These are phyloP conservation scores for Dalbergia oliveri DNA, from an alignment of 306 rosid species.

Conservation along the genomic window DNA sequence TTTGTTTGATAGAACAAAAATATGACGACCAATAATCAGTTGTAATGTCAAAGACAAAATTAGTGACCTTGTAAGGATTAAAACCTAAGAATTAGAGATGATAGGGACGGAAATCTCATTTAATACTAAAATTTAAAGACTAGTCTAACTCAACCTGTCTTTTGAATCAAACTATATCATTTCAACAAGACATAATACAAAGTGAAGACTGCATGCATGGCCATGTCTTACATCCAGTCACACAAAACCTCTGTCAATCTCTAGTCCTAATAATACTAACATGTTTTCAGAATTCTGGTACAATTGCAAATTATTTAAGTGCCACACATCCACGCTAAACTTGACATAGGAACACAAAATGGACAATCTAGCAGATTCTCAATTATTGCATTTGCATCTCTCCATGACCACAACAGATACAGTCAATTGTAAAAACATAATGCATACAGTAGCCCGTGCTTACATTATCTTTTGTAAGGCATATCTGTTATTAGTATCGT, in stretches of 20 bases:
- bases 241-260: neutral
- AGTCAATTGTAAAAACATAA: neutral
- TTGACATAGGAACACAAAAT: neutral
- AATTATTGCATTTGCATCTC: constrained; percentile 1
- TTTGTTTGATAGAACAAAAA: no score
- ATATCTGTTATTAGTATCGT: neutral
- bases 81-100: no score
- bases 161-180: neutral
- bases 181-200: neutral
- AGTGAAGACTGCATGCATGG: neutral
- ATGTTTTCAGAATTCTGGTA: neutral
- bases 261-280: neutral
- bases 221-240: neutral
- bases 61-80: no score
- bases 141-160: constrained; percentile 5
- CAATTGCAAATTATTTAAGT: neutral
- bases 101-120: no score
- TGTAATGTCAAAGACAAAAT: no score
- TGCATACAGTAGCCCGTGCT: neutral
- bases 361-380: constrained; percentile 5
- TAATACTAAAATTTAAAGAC: neutral
- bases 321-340: neutral
- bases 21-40: no score
- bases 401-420: neutral
- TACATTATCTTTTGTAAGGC: neutral